phyloP scores from a whole-genome alignment of 2,329 filamentous ascomycete genomes.

The Sodiomyces alkalinus region DNA sequence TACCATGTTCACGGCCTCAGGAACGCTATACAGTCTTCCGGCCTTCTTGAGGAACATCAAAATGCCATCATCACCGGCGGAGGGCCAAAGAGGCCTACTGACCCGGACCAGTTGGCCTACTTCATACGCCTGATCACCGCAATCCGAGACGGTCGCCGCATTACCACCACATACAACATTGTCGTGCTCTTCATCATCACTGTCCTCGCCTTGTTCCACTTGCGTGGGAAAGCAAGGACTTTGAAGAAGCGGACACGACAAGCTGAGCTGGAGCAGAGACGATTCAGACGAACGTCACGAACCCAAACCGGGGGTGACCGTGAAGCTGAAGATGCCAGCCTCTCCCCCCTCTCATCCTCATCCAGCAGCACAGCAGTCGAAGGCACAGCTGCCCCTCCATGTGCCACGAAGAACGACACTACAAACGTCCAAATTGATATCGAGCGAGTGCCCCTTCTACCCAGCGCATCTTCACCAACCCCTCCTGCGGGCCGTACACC shows the following conservation, averaged over 20 bases:
- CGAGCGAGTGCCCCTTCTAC: conserved; percentile 20
- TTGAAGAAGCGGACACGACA: too few relatives aligned
- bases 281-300: conserved; percentile 2
- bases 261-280: conserved; percentile 11
- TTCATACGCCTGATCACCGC: conserved; percentile 15
- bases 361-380: conserved; percentile 19
- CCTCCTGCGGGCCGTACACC: too few relatives aligned
- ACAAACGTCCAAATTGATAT: too few relatives aligned
- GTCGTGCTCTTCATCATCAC: conserved; percentile 15
- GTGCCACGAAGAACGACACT: conserved; percentile 10
- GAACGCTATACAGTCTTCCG: too few relatives aligned
- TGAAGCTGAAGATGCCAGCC: too few relatives aligned
- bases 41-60: too few relatives aligned
- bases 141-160: conserved; percentile 16
- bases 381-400: conserved; percentile 12
- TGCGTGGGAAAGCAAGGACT: conserved; percentile 10
- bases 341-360: conserved; percentile 15
- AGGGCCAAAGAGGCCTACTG: too few relatives aligned
- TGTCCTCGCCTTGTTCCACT: conserved; percentile 14
- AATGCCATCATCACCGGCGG: too few relatives aligned
- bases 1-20: too few relatives aligned
- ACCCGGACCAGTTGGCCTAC: conserved; percentile 19
- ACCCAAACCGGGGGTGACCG: too few relatives aligned
- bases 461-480: not conserved
- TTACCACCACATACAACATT: conserved; percentile 19